These are phyloP conservation scores for Xylaria venustula DNA, from an alignment of 495 filamentous ascomycete genomes.

Conservation along the genomic window DNA sequence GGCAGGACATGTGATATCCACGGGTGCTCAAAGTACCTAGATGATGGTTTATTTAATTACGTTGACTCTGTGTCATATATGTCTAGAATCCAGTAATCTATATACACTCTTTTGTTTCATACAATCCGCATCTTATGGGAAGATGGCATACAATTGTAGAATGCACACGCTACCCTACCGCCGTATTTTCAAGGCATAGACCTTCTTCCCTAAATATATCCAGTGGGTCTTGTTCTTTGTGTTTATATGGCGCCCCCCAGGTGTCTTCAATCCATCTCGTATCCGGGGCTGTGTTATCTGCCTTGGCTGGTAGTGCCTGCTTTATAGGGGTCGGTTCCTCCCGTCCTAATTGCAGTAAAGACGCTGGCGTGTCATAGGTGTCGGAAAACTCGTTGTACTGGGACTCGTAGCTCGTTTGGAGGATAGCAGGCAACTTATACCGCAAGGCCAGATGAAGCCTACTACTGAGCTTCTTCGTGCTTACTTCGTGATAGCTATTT, in stretches of 20 bases:
- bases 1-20: background rate
- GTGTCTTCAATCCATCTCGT: background rate
- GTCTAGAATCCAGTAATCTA: slow-evolving; percentile 1
- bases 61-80: slow-evolving; percentile 1
- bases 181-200: background rate
- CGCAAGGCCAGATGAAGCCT: background rate
- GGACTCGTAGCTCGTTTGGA: background rate
- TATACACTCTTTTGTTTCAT: no score
- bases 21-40: no score
- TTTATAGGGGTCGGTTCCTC: background rate
- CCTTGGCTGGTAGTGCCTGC: background rate
- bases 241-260: background rate
- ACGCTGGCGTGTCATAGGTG: background rate
- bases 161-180: background rate
- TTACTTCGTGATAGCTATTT: background rate
- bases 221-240: background rate
- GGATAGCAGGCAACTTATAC: background rate
- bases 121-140: no score
- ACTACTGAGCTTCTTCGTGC: background rate
- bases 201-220: background rate
- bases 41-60: background rate
- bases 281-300: background rate
- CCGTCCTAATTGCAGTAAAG: background rate
- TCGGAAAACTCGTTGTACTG: background rate
- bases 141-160: background rate